Percentiles rank a stretch among this genome's conserved stretches.
phyloP scores from a whole-genome alignment of 768 basidiomycete genomes.

The Suillus fuscotomentosus region DNA sequence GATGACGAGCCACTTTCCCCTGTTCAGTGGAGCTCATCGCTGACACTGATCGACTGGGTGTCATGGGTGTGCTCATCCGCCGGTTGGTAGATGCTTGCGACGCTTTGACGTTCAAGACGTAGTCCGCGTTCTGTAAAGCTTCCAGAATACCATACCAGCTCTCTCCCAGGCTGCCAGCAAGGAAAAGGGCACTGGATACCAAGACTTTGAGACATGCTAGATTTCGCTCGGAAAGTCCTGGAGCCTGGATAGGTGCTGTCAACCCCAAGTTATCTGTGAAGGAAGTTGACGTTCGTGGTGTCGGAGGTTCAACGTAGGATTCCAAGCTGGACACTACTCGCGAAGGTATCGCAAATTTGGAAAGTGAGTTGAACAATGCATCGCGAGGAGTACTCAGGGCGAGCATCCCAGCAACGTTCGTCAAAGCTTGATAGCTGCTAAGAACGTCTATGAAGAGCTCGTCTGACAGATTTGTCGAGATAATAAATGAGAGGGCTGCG shows the following conservation, averaged over 20 bases:
- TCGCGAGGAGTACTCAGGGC: slow-evolving; percentile 84
- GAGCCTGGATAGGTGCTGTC: slow-evolving; percentile 49
- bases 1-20: slow-evolving; percentile 41
- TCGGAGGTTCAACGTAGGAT: slow-evolving; percentile 48
- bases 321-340: slow-evolving; percentile 86
- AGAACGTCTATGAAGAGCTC: slow-evolving; percentile 88
- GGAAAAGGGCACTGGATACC: slow-evolving; percentile 71
- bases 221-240: slow-evolving; percentile 85
- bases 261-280: slow-evolving; percentile 72
- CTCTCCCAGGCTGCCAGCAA: slow-evolving; percentile 83
- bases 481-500: slow-evolving; percentile 85
- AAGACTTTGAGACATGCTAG: slow-evolving; percentile 87
- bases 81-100: slow-evolving; percentile 29
- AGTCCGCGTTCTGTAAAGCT: slow-evolving; percentile 91
- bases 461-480: slow-evolving; percentile 89
- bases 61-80: slow-evolving; percentile 31
- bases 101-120: slow-evolving; percentile 73
- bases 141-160: slow-evolving; percentile 94
- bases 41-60: slow-evolving; percentile 41
- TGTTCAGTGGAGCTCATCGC: slow-evolving; percentile 20
- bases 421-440: slow-evolving; percentile 78
- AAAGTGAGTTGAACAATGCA: slow-evolving; percentile 85
- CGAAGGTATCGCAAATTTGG: slow-evolving; percentile 91
- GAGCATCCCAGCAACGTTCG: slow-evolving; percentile 88
- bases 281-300: slow-evolving; percentile 56